Base-by-base conservation (phyloP, 2,329 filamentous ascomycete genomes). In the Huntiella omanensis region DNA sequence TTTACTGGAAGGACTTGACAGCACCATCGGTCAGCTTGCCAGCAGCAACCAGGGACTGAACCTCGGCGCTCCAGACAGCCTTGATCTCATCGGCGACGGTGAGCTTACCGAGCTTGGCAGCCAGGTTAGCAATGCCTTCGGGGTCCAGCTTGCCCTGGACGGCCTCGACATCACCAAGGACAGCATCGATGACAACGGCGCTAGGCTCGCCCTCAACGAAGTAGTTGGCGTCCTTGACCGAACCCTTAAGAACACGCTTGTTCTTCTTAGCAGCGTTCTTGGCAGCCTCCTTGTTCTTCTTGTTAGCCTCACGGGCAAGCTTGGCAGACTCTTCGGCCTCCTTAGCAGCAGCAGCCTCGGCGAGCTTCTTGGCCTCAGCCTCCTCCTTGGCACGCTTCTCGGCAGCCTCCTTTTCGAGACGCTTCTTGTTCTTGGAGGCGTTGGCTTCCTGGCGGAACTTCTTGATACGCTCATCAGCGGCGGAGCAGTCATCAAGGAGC, bases 251-350 rank as follows among this genome's bases (percentile, higher is more conserved):
- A 41, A 96, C 82, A 70, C 91, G 85, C 76, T 95, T 95, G 76
- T 98, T 98, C 83, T 98, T 98, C 82, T 98, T 98, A 57, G 91
- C 82, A 11, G 91, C 91, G 59, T 86, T 95, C 78, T 98, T 98
- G 49, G 91, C 91, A 2, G 88, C 88, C 66, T 98, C 91, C 71
- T 96, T 98, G 51, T 83, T 80, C 75, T 98, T 98, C 77, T 96
- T 98, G 58, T 68, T 68, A 52, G 81, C 73, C 55, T 88, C 86
- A 55, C 82, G 83, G 49, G 85, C 78, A 4, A 71, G 73, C 73
- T 96, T 96, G 53, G 86, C 84, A 37, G 79, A 72, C 55, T 82
- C 83, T 62, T 94, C 91, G 12, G 84, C 83, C 53, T 92, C 86
- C 60, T 83, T 83, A 54, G 78, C 75, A 40, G 77, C 74, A 62